phyloP scores from a whole-genome alignment of 495 filamentous ascomycete species.

The Cladorrhinum samala region DNA sequence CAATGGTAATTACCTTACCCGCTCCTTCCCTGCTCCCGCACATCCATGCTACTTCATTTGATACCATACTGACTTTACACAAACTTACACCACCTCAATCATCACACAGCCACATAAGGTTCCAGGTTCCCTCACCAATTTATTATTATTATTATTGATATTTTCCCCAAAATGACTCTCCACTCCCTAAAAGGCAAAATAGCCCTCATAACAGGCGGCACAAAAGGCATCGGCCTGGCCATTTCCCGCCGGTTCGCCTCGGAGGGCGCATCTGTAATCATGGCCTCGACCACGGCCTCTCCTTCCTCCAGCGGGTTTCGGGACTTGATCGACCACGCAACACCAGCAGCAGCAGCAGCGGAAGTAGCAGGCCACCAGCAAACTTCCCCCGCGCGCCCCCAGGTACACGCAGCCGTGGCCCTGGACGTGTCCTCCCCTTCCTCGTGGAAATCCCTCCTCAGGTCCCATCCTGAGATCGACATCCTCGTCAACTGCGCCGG shows the following conservation, averaged over 20 bases:
- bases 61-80: no score
- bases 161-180: not conserved
- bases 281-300: slow-evolving; percentile 43
- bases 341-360: no score
- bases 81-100: not conserved
- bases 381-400: no score
- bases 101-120: not conserved
- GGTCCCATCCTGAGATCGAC: slow-evolving; percentile 37
- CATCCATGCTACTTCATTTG: no score
- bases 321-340: no score
- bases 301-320: no score
- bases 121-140: not conserved
- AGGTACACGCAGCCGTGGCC: no score
- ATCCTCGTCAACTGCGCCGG: slow-evolving; percentile 76
- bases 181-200: slow-evolving; percentile 28
- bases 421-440: not conserved
- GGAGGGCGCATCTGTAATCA: slow-evolving; percentile 52
- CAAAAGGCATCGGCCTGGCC: slow-evolving; percentile 36
- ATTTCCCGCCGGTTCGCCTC: slow-evolving; percentile 63
- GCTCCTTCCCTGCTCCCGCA: no score
- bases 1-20: no score
- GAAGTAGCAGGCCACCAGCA: no score
- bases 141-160: no score
- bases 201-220: slow-evolving; percentile 35
- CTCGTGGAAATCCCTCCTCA: not conserved